A percentile compares a stretch with the other conserved stretches of the same genome.
Evolutionary conservation across 192 early-diverging fungal species (phyloP).

Genomic region (Coemansia sp.): DNA sequence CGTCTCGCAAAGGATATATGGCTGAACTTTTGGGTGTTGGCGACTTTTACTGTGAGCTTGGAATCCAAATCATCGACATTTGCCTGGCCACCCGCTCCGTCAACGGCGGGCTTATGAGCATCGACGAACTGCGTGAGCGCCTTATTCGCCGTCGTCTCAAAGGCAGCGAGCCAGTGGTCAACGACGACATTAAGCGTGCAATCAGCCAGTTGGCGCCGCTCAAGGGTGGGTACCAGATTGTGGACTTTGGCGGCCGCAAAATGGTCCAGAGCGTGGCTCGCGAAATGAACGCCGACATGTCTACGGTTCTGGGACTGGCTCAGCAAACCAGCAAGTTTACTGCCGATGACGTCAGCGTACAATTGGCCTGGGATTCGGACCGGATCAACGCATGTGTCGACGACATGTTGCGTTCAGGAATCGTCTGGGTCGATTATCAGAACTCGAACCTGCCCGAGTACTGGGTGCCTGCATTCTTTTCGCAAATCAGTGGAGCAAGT

Average conservation of each 20-base stretch:
- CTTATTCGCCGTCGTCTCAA: conserved; percentile 66
- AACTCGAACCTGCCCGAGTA: conserved; percentile 21
- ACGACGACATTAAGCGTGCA: conserved; percentile 83
- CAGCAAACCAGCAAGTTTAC: conserved; percentile 56
- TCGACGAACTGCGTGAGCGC: conserved; percentile 72
- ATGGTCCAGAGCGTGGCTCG: conserved; percentile 88
- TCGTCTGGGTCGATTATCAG: conserved; percentile 45
- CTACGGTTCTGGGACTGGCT: conserved; percentile 66
- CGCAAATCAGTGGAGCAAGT: conserved; percentile 21
- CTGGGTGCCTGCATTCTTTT: conserved; percentile 49
- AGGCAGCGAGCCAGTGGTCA: conserved; percentile 42
- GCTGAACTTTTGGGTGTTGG: conserved; percentile 90
- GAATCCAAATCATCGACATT: conserved; percentile 88
- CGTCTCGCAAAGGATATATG: conserved; percentile 97
- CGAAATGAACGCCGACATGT: conserved; percentile 84
- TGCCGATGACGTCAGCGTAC: conserved; percentile 23
- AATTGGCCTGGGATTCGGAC: conserved; percentile 37
- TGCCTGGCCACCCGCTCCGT: conserved; percentile 79
- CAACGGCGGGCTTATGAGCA: conserved; percentile 90
- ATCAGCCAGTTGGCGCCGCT: conserved; percentile 87
- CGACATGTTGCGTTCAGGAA: conserved; percentile 45
- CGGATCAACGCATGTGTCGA: conserved; percentile 38
- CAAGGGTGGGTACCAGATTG: conserved; percentile 83
- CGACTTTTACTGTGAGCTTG: conserved; percentile 96
- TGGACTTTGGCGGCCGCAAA: conserved; percentile 73